Percentiles rank a stretch among this genome's conserved stretches.
Evolutionary conservation across 2,329 filamentous ascomycete genomes (phyloP).

Genomic region (Paecilomyces variotii): DNA sequence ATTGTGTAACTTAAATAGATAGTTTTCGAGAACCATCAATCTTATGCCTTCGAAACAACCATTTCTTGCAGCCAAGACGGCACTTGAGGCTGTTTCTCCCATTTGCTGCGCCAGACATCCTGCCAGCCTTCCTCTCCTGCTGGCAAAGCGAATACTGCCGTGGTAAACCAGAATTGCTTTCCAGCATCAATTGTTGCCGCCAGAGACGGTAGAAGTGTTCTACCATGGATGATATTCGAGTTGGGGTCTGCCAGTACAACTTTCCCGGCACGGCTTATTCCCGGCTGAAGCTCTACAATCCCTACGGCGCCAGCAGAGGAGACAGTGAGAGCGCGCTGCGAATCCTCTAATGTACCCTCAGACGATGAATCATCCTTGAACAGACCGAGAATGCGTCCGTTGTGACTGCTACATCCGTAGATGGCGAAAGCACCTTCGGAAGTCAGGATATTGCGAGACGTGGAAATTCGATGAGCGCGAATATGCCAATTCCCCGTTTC

Average conservation of each 20-base stretch:
- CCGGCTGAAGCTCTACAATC: constrained; percentile 37
- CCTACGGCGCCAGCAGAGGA: constrained; percentile 45
- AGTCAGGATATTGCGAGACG: constrained; percentile 55
- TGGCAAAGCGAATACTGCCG: constrained; percentile 64
- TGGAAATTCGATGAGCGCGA: constrained; percentile 25
- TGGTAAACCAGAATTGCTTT: constrained; percentile 58
- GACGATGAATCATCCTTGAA: constrained; percentile 25
- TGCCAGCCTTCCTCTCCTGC: constrained; percentile 45
- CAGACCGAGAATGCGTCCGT: constrained; percentile 48
- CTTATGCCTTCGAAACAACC: constrained; percentile 27
- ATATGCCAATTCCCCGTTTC: constrained; percentile 33
- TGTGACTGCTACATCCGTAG: constrained; percentile 47
- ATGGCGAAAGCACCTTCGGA: constrained; percentile 71
- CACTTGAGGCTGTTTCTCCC: constrained; percentile 51
- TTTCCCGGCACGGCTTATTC: constrained; percentile 46
- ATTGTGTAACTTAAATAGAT: neutral
- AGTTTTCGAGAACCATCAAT: neutral
- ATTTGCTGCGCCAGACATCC: constrained; percentile 51
- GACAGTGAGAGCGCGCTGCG: constrained; percentile 32
- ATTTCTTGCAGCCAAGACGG: constrained; percentile 54
- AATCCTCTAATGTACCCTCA: constrained; percentile 36
- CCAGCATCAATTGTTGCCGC: constrained; percentile 53
- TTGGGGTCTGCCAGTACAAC: constrained; percentile 71
- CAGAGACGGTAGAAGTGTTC: constrained; percentile 64
- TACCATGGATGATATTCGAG: constrained; percentile 64